Conservation (phyloP, 257 asterid species). For the Nicotiana knightiana region DNA sequence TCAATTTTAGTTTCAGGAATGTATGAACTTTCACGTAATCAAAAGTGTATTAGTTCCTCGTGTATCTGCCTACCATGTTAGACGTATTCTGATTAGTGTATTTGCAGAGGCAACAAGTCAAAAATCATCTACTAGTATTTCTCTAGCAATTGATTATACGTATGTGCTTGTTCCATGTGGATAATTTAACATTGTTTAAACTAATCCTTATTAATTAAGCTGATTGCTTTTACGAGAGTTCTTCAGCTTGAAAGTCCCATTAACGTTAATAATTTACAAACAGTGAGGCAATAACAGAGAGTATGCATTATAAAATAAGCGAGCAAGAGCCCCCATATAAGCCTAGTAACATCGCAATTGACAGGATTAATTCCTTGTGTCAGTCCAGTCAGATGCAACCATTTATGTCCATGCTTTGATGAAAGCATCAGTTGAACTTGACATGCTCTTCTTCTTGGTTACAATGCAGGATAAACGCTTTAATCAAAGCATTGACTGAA, state of each 20-base stretch:
- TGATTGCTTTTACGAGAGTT: neutral
- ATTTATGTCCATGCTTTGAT: neutral
- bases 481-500: slow-evolving; percentile 40
- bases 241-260: neutral
- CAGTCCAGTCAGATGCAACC: neutral
- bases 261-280: neutral
- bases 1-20: neutral
- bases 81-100: neutral
- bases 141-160: too few species aligned
- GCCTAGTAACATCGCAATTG: neutral
- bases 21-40: neutral
- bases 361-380: neutral
- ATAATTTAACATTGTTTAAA: too few species aligned
- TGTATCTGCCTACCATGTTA: neutral
- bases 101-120: neutral
- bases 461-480: slow-evolving; percentile 25
- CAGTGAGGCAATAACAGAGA: neutral
- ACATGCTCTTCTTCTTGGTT: neutral
- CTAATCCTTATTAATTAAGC: too few species aligned
- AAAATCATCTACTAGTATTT: neutral
- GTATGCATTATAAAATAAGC: neutral
- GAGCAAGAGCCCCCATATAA: neutral
- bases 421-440: neutral
- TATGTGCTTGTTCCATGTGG: neutral
- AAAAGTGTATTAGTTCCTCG: neutral